phyloP scores from a whole-genome alignment of 2,329 filamentous ascomycete species.

The Chrysoporthe cubensis region DNA sequence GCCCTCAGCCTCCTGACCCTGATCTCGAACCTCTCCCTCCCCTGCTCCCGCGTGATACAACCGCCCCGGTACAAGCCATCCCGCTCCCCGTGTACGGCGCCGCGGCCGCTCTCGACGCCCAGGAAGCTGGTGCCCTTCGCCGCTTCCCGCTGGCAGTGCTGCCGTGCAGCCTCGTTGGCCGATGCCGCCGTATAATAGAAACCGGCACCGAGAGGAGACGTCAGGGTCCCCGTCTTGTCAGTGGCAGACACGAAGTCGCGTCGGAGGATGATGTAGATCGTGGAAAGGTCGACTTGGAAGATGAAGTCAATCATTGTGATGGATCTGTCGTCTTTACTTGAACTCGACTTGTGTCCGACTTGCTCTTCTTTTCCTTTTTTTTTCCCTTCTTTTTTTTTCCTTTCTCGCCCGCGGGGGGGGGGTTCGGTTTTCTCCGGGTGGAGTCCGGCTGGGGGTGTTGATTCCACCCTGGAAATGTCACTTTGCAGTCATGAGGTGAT shows the following conservation, averaged over 20 bases:
- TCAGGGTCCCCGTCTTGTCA: slow-evolving; percentile 16
- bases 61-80: slow-evolving; percentile 25
- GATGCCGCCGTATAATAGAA: slow-evolving; percentile 27
- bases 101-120: slow-evolving; percentile 7
- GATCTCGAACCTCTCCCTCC: slow-evolving; percentile 26
- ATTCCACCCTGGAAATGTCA: slow-evolving; percentile 1
- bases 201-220: slow-evolving; percentile 13
- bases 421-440: not conserved
- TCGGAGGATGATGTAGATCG: slow-evolving; percentile 24
- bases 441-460: not conserved
- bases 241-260: slow-evolving; percentile 19
- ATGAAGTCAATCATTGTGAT: slow-evolving; percentile 27
- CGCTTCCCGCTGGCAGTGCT: slow-evolving; percentile 23
- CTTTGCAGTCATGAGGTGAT: not conserved
- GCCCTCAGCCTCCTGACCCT: slow-evolving; percentile 22
- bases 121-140: slow-evolving; percentile 3
- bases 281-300: slow-evolving; percentile 28
- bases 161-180: slow-evolving; percentile 24
- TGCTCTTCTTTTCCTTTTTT: not conserved
- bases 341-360: no score
- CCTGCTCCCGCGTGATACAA: slow-evolving; percentile 20
- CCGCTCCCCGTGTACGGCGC: slow-evolving; percentile 22
- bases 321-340: not conserved
- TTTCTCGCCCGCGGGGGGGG: not conserved
- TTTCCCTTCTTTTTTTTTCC: not conserved